phyloP scores from a whole-genome alignment of 441 rosid species.

The Gossypium trilobum region DNA sequence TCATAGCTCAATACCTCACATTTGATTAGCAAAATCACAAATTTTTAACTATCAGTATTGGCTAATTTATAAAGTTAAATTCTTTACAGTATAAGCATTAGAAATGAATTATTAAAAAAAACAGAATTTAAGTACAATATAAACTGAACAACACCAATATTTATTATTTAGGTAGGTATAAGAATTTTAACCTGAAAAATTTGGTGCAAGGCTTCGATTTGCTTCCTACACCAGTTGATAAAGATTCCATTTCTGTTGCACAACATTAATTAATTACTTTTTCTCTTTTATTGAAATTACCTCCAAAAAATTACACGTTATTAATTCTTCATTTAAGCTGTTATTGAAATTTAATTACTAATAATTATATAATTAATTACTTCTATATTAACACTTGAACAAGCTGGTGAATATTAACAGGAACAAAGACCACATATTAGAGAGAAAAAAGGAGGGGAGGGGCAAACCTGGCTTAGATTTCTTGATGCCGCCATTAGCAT shows the following conservation, averaged over 20 bases:
- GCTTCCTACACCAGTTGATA: constrained; percentile 98
- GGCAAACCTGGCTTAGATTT: constrained; percentile 61
- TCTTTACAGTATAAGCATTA: constrained; percentile 16
- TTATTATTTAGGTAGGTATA: constrained; percentile 47
- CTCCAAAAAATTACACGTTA: not conserved
- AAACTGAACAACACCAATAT: constrained; percentile 3
- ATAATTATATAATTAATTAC: not conserved
- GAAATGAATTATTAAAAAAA: not conserved
- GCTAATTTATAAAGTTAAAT: constrained; percentile 24
- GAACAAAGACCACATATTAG: not conserved
- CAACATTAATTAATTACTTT: constrained; percentile 63
- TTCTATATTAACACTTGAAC: not conserved
- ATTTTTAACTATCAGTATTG: constrained; percentile 23
- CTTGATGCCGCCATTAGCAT: constrained; percentile 58
- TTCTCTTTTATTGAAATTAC: constrained; percentile 22
- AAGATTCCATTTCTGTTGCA: constrained; percentile 73
- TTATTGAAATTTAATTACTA: not conserved
- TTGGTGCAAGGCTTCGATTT: constrained; percentile 99
- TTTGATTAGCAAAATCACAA: constrained; percentile 27
- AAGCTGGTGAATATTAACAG: not conserved
- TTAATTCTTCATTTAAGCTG: not conserved
- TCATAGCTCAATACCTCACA: constrained; percentile 31
- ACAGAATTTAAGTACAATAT: constrained; percentile 24
- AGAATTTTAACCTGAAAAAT: constrained; percentile 94
- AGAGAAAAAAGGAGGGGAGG: not conserved